Percentiles rank a stretch among this genome's conserved stretches.
These are phyloP conservation scores for Cryphonectria carpinicola DNA, from an alignment of 2,329 filamentous ascomycete species.

Conservation along the genomic window DNA sequence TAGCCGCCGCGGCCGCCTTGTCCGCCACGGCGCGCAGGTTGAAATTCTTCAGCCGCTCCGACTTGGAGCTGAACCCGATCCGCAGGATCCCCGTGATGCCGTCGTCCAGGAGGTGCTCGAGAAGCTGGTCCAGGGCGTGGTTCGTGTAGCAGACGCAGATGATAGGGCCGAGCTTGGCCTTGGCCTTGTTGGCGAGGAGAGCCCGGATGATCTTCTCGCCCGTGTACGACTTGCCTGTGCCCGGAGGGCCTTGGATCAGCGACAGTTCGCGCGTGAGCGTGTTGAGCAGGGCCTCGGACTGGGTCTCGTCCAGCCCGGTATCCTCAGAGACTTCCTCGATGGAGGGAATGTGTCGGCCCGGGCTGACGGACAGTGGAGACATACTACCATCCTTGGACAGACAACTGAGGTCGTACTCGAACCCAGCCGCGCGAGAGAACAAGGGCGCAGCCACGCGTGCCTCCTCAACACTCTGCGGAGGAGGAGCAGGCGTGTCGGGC, in stretches of 20 bases:
- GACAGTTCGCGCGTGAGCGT: constrained; percentile 58
- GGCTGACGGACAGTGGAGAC: constrained; percentile 29
- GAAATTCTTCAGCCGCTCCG: constrained; percentile 51
- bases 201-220: constrained; percentile 63
- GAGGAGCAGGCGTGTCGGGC: constrained; percentile 32
- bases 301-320: constrained; percentile 56
- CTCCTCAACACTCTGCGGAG: constrained; percentile 23
- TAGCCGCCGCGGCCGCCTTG: constrained; percentile 38
- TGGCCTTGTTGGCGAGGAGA: constrained; percentile 48
- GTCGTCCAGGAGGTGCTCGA: constrained; percentile 60
- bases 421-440: constrained; percentile 54
- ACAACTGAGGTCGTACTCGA: constrained; percentile 51
- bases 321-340: constrained; percentile 35
- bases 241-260: constrained; percentile 71
- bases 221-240: constrained; percentile 69
- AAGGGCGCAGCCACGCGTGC: constrained; percentile 48
- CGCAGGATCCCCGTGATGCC: constrained; percentile 59
- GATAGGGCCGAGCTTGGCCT: constrained; percentile 51
- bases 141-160: constrained; percentile 57
- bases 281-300: constrained; percentile 55
- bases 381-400: constrained; percentile 35
- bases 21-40: constrained; percentile 51
- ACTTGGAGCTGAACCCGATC: constrained; percentile 63
- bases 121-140: constrained; percentile 58
- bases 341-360: constrained; percentile 13